Base-by-base conservation (phyloP, 2,329 filamentous ascomycete genomes). In the Calonectria fujianensis region DNA sequence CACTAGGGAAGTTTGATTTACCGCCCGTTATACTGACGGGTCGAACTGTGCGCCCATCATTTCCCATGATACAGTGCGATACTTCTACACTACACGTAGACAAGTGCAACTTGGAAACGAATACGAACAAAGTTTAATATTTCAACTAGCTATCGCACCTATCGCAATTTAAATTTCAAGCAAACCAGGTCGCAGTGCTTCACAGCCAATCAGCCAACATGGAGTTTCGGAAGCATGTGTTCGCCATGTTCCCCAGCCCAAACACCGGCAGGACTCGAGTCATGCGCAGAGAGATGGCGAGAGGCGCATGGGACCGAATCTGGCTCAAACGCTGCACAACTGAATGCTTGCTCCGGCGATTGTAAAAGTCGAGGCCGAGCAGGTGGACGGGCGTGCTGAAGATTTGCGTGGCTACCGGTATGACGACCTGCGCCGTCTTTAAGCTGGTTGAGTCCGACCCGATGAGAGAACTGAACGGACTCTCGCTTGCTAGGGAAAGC, bases 301-400 rank as follows among this genome's bases (percentile, higher is more conserved):
- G 77, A 0, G 74, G 50, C 18, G 74, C 63, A 24, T 79, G 64
- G 2, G 71, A 67, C 24, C 73, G 72, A 13, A 80, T 69, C 0
- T 74, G 65, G 9, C 73, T 74, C 7, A 80, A 45, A 0, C 79
- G 77, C 8, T 80, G 78, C 2, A 73, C 63, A 5, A 81, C 71
- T 4, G 74, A 73, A 65, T 78, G 69, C 32, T 59, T 74, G 7
- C 66, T 64, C 20, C 75, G 79, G 6, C 78, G 74, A 16, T 75
- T 72, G 31, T 78, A 75, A 5, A 80, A 63, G 1, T 80, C 79
- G n/a, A 80, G 35, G 13, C 79, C 79, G 14, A 80, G 64, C 3
- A 80, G 66, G 41, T 80, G 79, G n/a, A 80, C 76, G 4, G 79
- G 79, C 18, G 79, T 81, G 54, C 77, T 80, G 27, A 80, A 61